Evolutionary conservation across 805 yeast species (phyloP).

Genomic region (Diddensiella transvaalensis): DNA sequence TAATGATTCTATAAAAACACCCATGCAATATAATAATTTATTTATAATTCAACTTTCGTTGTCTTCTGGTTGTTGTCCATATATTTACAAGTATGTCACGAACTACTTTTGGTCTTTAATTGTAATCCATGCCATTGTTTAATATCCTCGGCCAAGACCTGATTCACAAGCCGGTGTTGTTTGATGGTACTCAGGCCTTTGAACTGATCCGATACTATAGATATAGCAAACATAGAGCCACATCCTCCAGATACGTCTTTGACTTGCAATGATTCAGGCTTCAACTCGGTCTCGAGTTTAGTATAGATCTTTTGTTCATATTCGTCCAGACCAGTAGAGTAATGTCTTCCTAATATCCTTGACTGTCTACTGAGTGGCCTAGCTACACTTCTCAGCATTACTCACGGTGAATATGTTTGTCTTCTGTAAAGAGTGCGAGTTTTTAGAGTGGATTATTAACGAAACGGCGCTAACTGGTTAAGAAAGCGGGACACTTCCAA

Average conservation of each 20-base stretch:
- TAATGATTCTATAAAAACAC: not conserved
- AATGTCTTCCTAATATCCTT: no score
- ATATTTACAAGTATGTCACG: no score
- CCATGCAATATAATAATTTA: no score
- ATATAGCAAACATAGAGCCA: conserved; percentile 95
- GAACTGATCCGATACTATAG: conserved; percentile 67
- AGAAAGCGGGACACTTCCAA: no score
- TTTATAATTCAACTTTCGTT: no score
- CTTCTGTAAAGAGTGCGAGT: no score
- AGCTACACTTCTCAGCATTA: no score
- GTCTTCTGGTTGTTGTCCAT: no score
- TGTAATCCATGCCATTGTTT: conserved; percentile 94
- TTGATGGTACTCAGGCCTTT: conserved; percentile 80
- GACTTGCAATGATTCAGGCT: conserved; percentile 63
- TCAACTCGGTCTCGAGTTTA: conserved; percentile 50
- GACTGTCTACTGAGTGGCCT: no score
- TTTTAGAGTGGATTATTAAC: no score
- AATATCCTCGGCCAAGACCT: conserved; percentile 76
- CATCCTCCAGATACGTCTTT: conserved; percentile 92
- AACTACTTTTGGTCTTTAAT: conserved; percentile 70
- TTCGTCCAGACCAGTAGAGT: conserved; percentile 48
- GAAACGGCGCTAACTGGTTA: no score
- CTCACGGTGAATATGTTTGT: no score
- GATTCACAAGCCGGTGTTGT: conserved; percentile 89
- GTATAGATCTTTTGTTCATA: conserved; percentile 63